Evolutionary conservation across 164 flowering plant genomes (phyloP).

Genomic region (Vitis amurensis): DNA sequence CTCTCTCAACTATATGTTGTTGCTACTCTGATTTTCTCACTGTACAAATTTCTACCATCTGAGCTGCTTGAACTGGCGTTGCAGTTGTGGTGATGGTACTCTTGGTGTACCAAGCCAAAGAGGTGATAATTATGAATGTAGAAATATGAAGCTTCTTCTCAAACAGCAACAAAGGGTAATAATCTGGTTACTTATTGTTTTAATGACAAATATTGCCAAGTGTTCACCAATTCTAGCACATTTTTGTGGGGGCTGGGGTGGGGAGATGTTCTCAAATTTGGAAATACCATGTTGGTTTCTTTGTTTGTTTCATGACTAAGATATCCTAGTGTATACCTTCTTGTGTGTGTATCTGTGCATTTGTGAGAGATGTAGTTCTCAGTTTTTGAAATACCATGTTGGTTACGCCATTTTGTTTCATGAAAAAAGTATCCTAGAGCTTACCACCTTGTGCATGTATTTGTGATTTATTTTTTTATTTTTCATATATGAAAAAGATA

Average conservation of each 20-base stretch:
- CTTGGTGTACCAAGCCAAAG: constrained; percentile 85
- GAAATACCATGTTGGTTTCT: background rate
- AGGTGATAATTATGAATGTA: constrained; percentile 96
- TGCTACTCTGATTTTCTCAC: background rate
- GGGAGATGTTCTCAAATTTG: too few species aligned
- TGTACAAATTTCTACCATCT: background rate
- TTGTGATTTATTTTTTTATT: too few species aligned
- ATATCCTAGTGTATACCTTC: background rate
- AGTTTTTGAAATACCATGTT: too few species aligned
- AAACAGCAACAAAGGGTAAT: constrained; percentile 97
- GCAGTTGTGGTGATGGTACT: constrained; percentile 97
- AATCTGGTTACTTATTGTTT: background rate
- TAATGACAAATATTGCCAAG: too few species aligned
- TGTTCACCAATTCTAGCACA: too few species aligned
- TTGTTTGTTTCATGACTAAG: background rate
- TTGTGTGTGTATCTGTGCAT: too few species aligned
- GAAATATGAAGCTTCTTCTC: constrained; percentile 98
- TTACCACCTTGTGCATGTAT: too few species aligned
- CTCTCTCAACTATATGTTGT: background rate
- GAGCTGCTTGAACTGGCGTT: constrained; percentile 17
- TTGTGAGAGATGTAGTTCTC: too few species aligned
- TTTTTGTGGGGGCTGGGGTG: too few species aligned
- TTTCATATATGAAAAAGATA: too few species aligned
- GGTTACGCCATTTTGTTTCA: too few species aligned
- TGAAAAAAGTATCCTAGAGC: too few species aligned